A percentile compares a stretch with the other conserved stretches of the same genome.
phyloP scores from a whole-genome alignment of 805 yeast genomes.

The Zygoascus ofunaensis region DNA sequence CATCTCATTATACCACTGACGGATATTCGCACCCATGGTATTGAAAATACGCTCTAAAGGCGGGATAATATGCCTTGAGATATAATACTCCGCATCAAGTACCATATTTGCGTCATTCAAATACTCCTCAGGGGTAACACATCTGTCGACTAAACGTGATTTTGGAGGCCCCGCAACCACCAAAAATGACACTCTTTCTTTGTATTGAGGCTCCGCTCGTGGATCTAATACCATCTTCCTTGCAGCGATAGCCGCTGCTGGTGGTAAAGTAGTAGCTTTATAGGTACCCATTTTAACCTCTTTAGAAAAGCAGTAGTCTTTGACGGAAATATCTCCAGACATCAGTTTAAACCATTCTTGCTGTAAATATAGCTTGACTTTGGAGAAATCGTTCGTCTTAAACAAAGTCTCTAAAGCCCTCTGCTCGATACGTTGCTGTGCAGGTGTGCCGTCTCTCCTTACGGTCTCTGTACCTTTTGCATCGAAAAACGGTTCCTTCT shows the following conservation, averaged over 20 bases:
- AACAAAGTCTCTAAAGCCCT: conserved; percentile 59
- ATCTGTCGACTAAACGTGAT: conserved; percentile 61
- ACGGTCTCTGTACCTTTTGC: conserved; percentile 97
- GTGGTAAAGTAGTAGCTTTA: conserved; percentile 67
- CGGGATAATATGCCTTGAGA: conserved; percentile 73
- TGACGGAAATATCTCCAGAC: conserved; percentile 52
- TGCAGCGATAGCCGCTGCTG: conserved; percentile 81
- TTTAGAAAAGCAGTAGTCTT: conserved; percentile 86
- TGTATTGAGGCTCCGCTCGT: conserved; percentile 75
- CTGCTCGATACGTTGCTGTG: conserved; percentile 76
- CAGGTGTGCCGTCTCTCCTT: conserved; percentile 89
- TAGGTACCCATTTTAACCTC: conserved; percentile 82
- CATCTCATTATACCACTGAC: conserved; percentile 65
- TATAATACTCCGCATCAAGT: conserved; percentile 79
- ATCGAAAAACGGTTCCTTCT: conserved; percentile 61
- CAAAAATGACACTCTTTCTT: conserved; percentile 81
- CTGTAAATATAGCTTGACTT: conserved; percentile 55
- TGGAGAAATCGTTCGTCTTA: conserved; percentile 60
- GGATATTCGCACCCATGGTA: conserved; percentile 71
- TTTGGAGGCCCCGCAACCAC: conserved; percentile 53
- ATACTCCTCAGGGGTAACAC: conserved; percentile 69
- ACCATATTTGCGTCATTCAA: conserved; percentile 34
- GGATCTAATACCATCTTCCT: conserved; percentile 54
- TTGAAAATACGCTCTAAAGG: conserved; percentile 81
- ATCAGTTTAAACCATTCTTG: conserved; percentile 60